Conservation (phyloP, 192 early-diverging fungal species). For the Radiomyces spectabilis region DNA sequence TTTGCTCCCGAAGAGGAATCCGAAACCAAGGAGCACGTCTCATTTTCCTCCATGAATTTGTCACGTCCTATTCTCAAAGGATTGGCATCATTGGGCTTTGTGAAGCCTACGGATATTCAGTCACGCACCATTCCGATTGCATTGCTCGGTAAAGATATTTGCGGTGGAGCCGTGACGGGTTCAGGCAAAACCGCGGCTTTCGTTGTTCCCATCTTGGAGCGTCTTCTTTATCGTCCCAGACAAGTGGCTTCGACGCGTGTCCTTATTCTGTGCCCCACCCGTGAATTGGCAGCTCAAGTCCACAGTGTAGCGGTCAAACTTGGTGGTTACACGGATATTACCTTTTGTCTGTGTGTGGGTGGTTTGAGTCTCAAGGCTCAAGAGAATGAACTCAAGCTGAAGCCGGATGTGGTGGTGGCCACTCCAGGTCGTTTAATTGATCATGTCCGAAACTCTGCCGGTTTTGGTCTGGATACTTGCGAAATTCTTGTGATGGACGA, state of each 20-base stretch:
- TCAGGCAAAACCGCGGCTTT: constrained; percentile 99
- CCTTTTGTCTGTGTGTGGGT: constrained; percentile 81
- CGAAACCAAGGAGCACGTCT: constrained; percentile 48
- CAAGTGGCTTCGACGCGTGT: constrained; percentile 74
- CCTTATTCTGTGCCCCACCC: constrained; percentile 89
- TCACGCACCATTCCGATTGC: constrained; percentile 86
- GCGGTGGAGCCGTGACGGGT: constrained; percentile 95
- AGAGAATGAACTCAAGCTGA: constrained; percentile 75
- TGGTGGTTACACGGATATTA: constrained; percentile 83
- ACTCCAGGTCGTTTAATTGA: constrained; percentile 98
- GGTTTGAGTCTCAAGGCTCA: constrained; percentile 83
- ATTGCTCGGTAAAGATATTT: constrained; percentile 93
- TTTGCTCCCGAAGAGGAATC: constrained; percentile 44
- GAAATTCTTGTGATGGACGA: constrained; percentile 99
- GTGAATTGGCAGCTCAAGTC: constrained; percentile 96
- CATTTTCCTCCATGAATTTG: constrained; percentile 87
- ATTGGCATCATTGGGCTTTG: constrained; percentile 80
- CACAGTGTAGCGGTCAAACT: constrained; percentile 87
- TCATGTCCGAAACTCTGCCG: constrained; percentile 87
- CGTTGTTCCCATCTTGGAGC: constrained; percentile 91
- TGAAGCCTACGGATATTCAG: constrained; percentile 94
- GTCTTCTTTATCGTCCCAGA: constrained; percentile 86
- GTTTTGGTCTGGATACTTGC: constrained; percentile 79
- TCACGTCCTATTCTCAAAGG: constrained; percentile 95
- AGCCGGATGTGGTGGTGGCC: constrained; percentile 93